Evolutionary conservation across 164 flowering plant species (phyloP).

Genomic region (Amborella trichopoda): DNA sequence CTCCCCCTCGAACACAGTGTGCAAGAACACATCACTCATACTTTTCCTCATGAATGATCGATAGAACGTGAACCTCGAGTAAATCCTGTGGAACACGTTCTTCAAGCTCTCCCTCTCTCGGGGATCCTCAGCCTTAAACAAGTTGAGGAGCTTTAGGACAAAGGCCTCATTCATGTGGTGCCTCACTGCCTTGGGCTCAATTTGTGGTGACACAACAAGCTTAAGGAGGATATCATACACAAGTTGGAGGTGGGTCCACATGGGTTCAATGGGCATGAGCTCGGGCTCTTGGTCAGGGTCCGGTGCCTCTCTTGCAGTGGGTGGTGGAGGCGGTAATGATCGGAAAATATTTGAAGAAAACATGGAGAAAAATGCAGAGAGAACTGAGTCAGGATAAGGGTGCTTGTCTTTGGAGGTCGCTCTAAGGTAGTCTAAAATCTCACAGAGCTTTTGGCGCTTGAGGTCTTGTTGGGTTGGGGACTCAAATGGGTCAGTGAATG

Average conservation of each 20-base stretch:
- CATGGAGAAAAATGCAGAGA: slow-evolving; percentile 21
- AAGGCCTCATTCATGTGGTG: slow-evolving; percentile 33
- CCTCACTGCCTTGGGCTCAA: slow-evolving; percentile 29
- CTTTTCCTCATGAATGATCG: slow-evolving; percentile 64
- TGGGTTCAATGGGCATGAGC: slow-evolving; percentile 16
- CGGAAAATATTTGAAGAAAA: slow-evolving; percentile 26
- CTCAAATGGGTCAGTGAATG: slow-evolving; percentile 36
- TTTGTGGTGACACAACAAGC: slow-evolving; percentile 21
- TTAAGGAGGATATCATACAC: slow-evolving; percentile 50
- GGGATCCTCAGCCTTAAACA: slow-evolving; percentile 60
- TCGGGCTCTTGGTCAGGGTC: slow-evolving; percentile 43
- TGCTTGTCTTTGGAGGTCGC: slow-evolving; percentile 11
- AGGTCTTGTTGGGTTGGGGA: slow-evolving; percentile 38
- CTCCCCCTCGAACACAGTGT: slow-evolving; percentile 36
- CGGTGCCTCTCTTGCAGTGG: slow-evolving; percentile 12
- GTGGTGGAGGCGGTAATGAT: slow-evolving; percentile 26
- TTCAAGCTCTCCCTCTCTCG: slow-evolving; percentile 60
- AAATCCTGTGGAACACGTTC: slow-evolving; percentile 55
- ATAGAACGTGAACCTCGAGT: slow-evolving; percentile 39
- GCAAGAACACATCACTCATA: slow-evolving; percentile 53
- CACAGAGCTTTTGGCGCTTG: slow-evolving; percentile 33
- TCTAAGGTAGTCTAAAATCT: too few species aligned
- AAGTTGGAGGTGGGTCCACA: slow-evolving; percentile 59
- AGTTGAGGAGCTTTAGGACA: slow-evolving; percentile 34
- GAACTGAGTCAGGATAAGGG: slow-evolving; percentile 11